A percentile compares a stretch with the other conserved stretches of the same genome.
Evolutionary conservation across 2,329 filamentous ascomycete genomes (phyloP).

Genomic region (Aspergillus sp.): DNA sequence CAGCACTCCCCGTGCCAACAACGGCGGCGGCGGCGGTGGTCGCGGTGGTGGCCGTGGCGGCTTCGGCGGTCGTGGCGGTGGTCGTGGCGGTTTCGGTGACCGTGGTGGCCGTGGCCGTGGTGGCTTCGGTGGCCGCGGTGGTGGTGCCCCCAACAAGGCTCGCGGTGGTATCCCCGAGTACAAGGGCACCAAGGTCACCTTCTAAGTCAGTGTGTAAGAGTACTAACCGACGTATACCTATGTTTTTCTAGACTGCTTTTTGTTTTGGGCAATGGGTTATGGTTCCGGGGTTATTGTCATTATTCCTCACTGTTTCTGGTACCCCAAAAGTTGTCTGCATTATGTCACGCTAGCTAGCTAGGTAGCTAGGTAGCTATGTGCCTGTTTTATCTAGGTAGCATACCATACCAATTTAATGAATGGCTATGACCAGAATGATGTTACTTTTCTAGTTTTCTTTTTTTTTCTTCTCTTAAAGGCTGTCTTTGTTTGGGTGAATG

Average conservation of each 20-base stretch:
- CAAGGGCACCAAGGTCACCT: constrained; percentile 78
- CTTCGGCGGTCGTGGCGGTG: constrained; percentile 52
- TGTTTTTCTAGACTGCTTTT: background rate
- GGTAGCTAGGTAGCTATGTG: background rate
- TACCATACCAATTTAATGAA: constrained; percentile 8
- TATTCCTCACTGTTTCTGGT: background rate
- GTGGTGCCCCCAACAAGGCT: constrained; percentile 52
- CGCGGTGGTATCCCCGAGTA: constrained; percentile 64
- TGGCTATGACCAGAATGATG: constrained; percentile 8
- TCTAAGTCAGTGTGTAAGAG: constrained; percentile 43
- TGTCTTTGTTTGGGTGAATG: no score
- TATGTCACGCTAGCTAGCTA: background rate
- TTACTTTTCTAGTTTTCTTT: constrained; percentile 4
- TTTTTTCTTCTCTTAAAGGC: background rate
- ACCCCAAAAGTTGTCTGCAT: background rate
- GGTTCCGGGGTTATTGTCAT: constrained; percentile 6
- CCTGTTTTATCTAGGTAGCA: constrained; percentile 3
- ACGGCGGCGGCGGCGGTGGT: constrained; percentile 51
- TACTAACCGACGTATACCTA: background rate
- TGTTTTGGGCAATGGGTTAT: constrained; percentile 4
- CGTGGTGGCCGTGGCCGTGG: constrained; percentile 53
- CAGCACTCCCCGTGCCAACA: constrained; percentile 66
- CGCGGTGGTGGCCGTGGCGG: constrained; percentile 57
- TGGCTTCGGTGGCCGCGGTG: constrained; percentile 45
- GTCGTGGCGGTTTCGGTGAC: constrained; percentile 28